Conservation (phyloP, 2,329 filamentous ascomycete genomes). For the Scedosporium aurantiacum region DNA sequence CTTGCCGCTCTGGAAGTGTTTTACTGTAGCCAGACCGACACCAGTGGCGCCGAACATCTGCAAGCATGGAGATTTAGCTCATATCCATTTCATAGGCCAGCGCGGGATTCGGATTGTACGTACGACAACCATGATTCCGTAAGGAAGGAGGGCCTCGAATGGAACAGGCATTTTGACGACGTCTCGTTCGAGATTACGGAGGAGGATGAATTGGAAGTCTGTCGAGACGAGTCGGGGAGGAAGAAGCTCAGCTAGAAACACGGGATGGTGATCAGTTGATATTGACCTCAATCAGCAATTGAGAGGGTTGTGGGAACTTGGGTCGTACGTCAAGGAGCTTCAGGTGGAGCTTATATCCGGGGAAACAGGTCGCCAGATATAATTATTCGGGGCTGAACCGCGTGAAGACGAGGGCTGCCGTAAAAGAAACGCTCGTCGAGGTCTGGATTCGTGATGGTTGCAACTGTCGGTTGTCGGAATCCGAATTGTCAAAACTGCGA, state of each 20-base stretch:
- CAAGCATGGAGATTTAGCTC: not conserved
- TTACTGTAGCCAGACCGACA: conserved; percentile 45
- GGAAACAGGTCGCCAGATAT: not conserved
- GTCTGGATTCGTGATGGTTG: not conserved
- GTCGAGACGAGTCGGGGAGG: not conserved
- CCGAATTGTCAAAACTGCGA: not conserved
- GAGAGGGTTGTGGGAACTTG: not conserved
- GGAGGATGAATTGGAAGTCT: not conserved
- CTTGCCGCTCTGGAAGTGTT: conserved; percentile 47
- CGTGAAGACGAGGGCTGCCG: not conserved
- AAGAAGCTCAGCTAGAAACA: not conserved
- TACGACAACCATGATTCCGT: conserved; percentile 53
- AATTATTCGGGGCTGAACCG: not conserved
- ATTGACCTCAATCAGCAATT: not conserved
- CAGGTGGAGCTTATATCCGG: not conserved
- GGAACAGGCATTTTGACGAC: conserved; percentile 45
- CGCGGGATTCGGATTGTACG: conserved; percentile 17
- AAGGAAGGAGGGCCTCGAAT: conserved; percentile 53
- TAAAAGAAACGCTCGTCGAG: not conserved
- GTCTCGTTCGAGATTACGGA: not conserved
- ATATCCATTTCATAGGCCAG: not conserved
- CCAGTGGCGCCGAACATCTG: conserved; percentile 56
- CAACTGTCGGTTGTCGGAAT: not conserved
- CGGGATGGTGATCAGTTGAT: not conserved
- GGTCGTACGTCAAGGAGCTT: not conserved